phyloP scores from a whole-genome alignment of 345 rosid genomes.

The Acer negundo region DNA sequence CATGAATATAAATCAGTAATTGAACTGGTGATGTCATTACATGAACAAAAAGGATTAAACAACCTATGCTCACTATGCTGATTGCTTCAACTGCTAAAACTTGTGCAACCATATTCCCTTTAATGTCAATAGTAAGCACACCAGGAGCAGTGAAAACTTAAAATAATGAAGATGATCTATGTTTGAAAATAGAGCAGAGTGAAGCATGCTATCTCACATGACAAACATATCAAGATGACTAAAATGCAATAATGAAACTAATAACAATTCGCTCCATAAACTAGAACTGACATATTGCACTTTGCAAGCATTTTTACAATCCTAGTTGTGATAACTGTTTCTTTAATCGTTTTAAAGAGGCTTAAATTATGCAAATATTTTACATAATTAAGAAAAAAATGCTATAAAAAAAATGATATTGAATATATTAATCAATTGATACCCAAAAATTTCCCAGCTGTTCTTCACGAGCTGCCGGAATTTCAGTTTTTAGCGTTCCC shows the following conservation, averaged over 20 bases:
- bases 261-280: background rate
- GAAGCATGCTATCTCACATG: background rate
- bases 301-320: background rate
- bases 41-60: background rate
- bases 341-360: background rate
- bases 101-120: background rate
- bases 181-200: constrained; percentile 1
- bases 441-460: background rate
- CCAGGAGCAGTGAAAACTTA: background rate
- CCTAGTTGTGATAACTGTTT: background rate
- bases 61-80: background rate
- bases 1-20: background rate
- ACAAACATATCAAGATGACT: background rate
- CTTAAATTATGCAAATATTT: background rate
- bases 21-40: background rate
- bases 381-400: background rate
- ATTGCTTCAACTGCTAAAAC: background rate
- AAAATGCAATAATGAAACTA: background rate
- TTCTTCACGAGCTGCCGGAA: background rate
- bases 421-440: background rate
- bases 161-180: background rate
- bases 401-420: background rate
- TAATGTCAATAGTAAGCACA: background rate
- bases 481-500: background rate
- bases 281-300: background rate